Evolutionary conservation across 2,329 filamentous ascomycete species (phyloP).

Genomic region (Lachnellula subtilissima): DNA sequence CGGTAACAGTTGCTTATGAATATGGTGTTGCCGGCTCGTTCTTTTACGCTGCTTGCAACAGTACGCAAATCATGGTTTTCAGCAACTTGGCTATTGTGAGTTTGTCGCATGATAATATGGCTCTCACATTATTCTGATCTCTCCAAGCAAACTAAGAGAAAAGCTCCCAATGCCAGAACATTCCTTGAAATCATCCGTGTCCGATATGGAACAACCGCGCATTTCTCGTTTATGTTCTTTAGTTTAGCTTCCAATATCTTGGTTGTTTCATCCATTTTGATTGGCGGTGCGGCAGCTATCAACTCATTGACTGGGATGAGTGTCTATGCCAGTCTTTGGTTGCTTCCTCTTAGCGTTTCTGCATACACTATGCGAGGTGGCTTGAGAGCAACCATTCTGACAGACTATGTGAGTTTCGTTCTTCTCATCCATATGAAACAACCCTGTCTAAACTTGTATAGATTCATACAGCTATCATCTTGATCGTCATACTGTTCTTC

Average conservation of each 20-base stretch:
- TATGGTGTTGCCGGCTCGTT: slow-evolving; percentile 51
- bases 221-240: slow-evolving; percentile 75
- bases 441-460: too few relatives aligned
- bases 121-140: too few relatives aligned
- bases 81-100: slow-evolving; percentile 67
- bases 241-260: slow-evolving; percentile 72
- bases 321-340: slow-evolving; percentile 71
- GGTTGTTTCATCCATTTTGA: slow-evolving; percentile 78
- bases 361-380: slow-evolving; percentile 70
- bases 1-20: background rate
- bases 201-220: slow-evolving; percentile 66
- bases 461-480: too few relatives aligned
- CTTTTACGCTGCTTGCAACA: slow-evolving; percentile 61
- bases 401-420: slow-evolving; percentile 39
- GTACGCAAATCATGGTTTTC: slow-evolving; percentile 79
- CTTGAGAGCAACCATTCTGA: slow-evolving; percentile 80
- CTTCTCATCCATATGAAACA: too few relatives aligned
- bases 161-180: slow-evolving; percentile 58
- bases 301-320: slow-evolving; percentile 65
- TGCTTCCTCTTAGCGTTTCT: slow-evolving; percentile 73
- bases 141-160: slow-evolving; percentile 31
- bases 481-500: background rate
- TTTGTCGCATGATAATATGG: too few relatives aligned
- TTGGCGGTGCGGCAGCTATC: slow-evolving; percentile 73
- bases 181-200: slow-evolving; percentile 71